Conservation (phyloP, 768 basidiomycete genomes). For the Nidula microcarpa region DNA sequence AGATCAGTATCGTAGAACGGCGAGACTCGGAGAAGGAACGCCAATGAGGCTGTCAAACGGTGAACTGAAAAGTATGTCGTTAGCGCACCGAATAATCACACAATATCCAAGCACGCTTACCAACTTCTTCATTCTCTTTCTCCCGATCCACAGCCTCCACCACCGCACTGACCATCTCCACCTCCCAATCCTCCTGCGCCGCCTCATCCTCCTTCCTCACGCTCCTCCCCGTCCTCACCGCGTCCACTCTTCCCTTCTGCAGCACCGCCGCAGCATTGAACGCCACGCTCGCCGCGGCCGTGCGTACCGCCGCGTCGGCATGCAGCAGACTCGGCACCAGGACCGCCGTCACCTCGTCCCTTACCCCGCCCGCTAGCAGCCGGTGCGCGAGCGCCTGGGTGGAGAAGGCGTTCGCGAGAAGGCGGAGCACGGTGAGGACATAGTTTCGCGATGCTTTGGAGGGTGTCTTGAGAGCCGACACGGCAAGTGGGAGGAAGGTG, state of each 20-base stretch:
- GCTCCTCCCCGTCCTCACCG: slow-evolving; percentile 22
- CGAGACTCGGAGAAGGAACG: slow-evolving; percentile 70
- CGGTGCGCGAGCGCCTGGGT: slow-evolving; percentile 38
- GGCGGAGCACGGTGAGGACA: slow-evolving; percentile 60
- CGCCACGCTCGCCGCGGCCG: slow-evolving; percentile 77
- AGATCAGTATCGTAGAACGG: slow-evolving; percentile 61
- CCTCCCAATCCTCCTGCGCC: slow-evolving; percentile 79
- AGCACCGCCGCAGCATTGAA: slow-evolving; percentile 71
- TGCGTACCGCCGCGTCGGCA: slow-evolving; percentile 62
- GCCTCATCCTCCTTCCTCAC: slow-evolving; percentile 28
- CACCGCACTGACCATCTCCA: slow-evolving; percentile 81
- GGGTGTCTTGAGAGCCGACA: slow-evolving; percentile 21
- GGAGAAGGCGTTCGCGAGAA: slow-evolving; percentile 68
- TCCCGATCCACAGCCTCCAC: slow-evolving; percentile 76
- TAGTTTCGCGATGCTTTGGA: slow-evolving; percentile 47
- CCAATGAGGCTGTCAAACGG: slow-evolving; percentile 77
- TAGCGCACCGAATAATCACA: neutral
- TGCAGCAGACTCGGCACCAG: slow-evolving; percentile 70
- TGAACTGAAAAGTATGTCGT: slow-evolving; percentile 50
- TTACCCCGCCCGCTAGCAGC: slow-evolving; percentile 25
- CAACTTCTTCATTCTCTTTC: slow-evolving; percentile 72
- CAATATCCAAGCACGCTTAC: slow-evolving; percentile 38
- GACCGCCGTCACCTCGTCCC: slow-evolving; percentile 41
- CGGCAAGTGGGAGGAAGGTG: slow-evolving; percentile 43
- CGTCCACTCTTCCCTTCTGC: slow-evolving; percentile 56